Base-by-base conservation (phyloP, 1,284 basidiomycete genomes). In the Fomitopsis betulina region DNA sequence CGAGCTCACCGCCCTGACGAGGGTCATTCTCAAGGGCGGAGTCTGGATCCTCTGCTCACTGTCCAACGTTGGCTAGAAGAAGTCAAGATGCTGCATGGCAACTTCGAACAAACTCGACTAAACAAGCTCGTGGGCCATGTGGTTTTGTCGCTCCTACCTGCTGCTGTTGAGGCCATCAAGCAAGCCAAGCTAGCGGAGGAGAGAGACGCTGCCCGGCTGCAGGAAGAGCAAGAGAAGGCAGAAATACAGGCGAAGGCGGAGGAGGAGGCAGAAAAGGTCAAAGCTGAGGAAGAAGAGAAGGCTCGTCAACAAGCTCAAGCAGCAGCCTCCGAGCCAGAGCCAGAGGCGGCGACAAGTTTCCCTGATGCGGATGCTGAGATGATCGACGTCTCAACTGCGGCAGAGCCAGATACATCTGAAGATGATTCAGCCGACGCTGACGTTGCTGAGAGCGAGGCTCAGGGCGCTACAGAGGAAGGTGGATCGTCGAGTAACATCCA, bases 61-160 rank as follows among this genome's bases (percentile, higher is more conserved):
- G 70, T 87, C n/a, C 89, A 92, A 67, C 84, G 96, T 49, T 98
- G 96, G 96, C 76, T 82, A 1, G 95, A 98, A 67, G 96, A 97
- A 72, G 85, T 85, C 57, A 91, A 89, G 65, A 87, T 93, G 55
- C 77, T 94, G 15, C 86, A 94, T 59, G 86, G 91, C 37, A 82
- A 86, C 64, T 86, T 89, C 59, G 82, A 87, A 17, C 75, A 79
- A 27, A 84, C 89, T 63, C 80, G 94, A 21, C 77, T 85, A n/a
- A 76, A 77, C 17, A 87, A 85, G 66, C 70, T 96, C 25, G 76
- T 78, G 25, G 90, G 89, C 63, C 89, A 97, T 65, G 77, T 95
- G 50, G 75, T 87, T 57, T 77, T 96, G 54, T 82, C 85, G 6
- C 78, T 99, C n/a, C 79, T 97, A 42, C 94, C 95, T 0, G 84